Evolutionary conservation across 257 asterid genomes (phyloP).

Genomic region (Gentiana dahurica): DNA sequence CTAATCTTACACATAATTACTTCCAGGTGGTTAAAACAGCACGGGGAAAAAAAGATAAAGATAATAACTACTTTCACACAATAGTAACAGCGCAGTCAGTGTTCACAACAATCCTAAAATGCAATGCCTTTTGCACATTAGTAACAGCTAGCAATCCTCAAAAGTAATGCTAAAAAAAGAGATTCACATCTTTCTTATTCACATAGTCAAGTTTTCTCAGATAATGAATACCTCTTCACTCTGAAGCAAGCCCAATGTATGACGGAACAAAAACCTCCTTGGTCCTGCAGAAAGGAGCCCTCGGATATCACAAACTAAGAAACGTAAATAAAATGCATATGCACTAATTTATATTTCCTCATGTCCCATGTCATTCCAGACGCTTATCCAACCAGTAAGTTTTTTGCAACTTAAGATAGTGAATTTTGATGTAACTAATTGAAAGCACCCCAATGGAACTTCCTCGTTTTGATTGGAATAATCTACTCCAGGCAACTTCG

Average conservation of each 20-base stretch:
- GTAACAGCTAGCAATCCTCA: neutral
- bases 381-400: too few relatives aligned
- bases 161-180: conserved; percentile 5
- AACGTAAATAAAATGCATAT: neutral
- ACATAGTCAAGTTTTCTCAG: neutral
- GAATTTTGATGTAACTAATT: too few relatives aligned
- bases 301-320: conserved; percentile 4
- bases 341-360: neutral
- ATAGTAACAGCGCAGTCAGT: neutral
- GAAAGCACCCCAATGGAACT: too few relatives aligned
- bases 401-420: too few relatives aligned
- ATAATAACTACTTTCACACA: neutral
- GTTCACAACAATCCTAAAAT: neutral
- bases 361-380: neutral
- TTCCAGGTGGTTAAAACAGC: neutral
- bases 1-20: neutral
- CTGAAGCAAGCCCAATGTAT: conserved; percentile 81
- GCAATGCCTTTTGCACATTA: too few relatives aligned
- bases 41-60: neutral
- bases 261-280: conserved; percentile 75
- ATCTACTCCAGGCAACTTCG: too few relatives aligned
- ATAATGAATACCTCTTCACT: conserved; percentile 80
- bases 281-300: conserved; percentile 45
- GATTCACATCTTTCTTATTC: conserved; percentile 1
- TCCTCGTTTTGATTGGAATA: too few relatives aligned